phyloP scores from a whole-genome alignment of 2,329 filamentous ascomycete species.

The Eutypa lata region DNA sequence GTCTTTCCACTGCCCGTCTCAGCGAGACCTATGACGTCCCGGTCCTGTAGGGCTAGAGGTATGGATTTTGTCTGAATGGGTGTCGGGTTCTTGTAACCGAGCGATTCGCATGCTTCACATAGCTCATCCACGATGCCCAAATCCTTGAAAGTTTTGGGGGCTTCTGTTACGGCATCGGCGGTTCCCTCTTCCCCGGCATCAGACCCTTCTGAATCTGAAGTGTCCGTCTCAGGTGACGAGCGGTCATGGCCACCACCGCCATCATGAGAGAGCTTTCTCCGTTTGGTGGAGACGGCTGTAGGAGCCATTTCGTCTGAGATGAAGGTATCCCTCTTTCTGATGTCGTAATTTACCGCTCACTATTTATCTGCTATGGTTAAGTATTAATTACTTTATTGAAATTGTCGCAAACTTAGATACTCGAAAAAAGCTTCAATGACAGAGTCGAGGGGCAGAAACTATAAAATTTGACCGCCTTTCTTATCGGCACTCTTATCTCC shows the following conservation, averaged over 20 bases:
- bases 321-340: not conserved
- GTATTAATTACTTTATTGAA: too few species aligned
- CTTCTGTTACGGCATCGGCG: not conserved
- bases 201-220: conserved; percentile 6
- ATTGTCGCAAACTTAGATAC: too few species aligned
- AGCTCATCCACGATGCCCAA: conserved; percentile 80
- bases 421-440: too few species aligned
- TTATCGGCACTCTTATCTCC: not conserved
- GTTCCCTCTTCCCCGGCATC: conserved; percentile 16
- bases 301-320: too few species aligned
- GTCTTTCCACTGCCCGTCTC: conserved; percentile 97
- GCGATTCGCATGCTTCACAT: conserved; percentile 79
- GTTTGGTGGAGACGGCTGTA: conserved; percentile 31
- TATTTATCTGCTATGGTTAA: too few species aligned
- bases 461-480: not conserved
- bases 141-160: conserved; percentile 64
- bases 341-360: too few species aligned
- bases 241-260: conserved; percentile 7
- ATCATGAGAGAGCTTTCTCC: conserved; percentile 36
- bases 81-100: conserved; percentile 83
- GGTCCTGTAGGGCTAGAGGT: conserved; percentile 71
- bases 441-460: not conserved
- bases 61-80: conserved; percentile 87
- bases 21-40: conserved; percentile 89
- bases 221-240: conserved; percentile 17